These are phyloP conservation scores for Lotmaria passim DNA, from an alignment of 208 protist genomes.

Conservation along the genomic window DNA sequence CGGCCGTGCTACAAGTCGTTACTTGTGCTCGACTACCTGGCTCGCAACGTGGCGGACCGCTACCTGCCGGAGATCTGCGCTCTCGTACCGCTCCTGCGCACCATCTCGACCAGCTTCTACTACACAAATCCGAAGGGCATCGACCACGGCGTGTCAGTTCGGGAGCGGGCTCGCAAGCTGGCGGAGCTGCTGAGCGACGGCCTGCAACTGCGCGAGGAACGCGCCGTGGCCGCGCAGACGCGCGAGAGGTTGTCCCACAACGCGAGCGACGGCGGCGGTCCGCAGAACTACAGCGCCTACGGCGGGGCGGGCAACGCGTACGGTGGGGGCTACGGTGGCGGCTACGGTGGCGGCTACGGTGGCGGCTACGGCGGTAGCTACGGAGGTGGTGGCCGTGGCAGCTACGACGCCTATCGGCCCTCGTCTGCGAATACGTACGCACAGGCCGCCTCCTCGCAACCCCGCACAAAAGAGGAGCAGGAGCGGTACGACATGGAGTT, in stretches of 20 bases:
- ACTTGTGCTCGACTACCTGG: slow-evolving; percentile 87
- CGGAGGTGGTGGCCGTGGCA: slow-evolving; percentile 2
- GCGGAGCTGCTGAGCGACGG: slow-evolving; percentile 83
- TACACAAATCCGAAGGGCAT: slow-evolving; percentile 87
- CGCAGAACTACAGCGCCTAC: slow-evolving; percentile 29
- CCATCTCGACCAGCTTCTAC: slow-evolving; percentile 82
- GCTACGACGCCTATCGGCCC: slow-evolving; percentile 36
- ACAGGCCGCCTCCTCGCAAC: slow-evolving; percentile 13
- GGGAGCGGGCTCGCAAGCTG: slow-evolving; percentile 85
- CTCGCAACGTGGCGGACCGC: slow-evolving; percentile 66
- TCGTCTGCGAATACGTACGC: slow-evolving; percentile 9
- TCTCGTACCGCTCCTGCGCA: slow-evolving; percentile 66
- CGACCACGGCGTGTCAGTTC: slow-evolving; percentile 88
- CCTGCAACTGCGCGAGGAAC: slow-evolving; percentile 78
- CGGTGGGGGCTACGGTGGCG: slow-evolving; percentile 15
- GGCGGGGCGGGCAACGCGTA: slow-evolving; percentile 33
- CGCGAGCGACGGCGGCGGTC: slow-evolving; percentile 42
- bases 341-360: slow-evolving; percentile 11
- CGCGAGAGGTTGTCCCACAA: slow-evolving; percentile 68
- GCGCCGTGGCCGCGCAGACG: slow-evolving; percentile 68
- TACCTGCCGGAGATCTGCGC: slow-evolving; percentile 76
- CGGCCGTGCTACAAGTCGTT: slow-evolving; percentile 89
- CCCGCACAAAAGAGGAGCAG: slow-evolving; percentile 79
- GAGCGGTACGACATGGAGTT: slow-evolving; percentile 88
- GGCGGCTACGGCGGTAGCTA: slow-evolving; percentile 2